Evolutionary conservation across 176 grass and related monocot species (phyloP).

Genomic region (Saccharum officinarum): DNA sequence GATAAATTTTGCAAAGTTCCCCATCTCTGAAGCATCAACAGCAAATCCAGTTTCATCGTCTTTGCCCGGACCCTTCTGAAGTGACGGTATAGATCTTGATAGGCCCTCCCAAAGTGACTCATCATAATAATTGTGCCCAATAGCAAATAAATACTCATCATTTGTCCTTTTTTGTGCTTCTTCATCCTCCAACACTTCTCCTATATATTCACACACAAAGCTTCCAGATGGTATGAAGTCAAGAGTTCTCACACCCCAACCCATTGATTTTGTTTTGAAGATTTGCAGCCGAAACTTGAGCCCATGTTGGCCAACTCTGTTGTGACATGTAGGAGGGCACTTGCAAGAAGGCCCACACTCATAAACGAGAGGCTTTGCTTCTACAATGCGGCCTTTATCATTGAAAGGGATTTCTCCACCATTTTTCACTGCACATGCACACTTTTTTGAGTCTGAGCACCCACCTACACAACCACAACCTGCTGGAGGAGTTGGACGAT

Average conservation of each 20-base stretch:
- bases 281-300: constrained; percentile 73
- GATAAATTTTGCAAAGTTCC: constrained; percentile 75
- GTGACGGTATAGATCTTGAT: constrained; percentile 67
- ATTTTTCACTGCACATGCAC: constrained; percentile 77
- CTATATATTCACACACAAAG: constrained; percentile 89
- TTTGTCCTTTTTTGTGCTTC: constrained; percentile 69
- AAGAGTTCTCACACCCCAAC: constrained; percentile 79
- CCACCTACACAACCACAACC: constrained; percentile 65
- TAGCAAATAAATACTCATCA: constrained; percentile 79
- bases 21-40: constrained; percentile 65
- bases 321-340: constrained; percentile 72
- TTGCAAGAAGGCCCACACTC: constrained; percentile 90
- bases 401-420: constrained; percentile 77
- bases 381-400: constrained; percentile 48
- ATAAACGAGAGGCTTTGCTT: constrained; percentile 79
- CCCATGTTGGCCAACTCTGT: constrained; percentile 79
- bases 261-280: constrained; percentile 82
- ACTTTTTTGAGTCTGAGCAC: constrained; percentile 61
- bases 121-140: constrained; percentile 78
- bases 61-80: constrained; percentile 46
- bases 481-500: constrained; percentile 34
- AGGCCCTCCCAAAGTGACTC: constrained; percentile 73
- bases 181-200: constrained; percentile 66
- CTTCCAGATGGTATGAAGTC: constrained; percentile 74
- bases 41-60: constrained; percentile 48